These are phyloP conservation scores for Aspergillus tamarii DNA, from an alignment of 2,329 filamentous ascomycete species.

Conservation along the genomic window DNA sequence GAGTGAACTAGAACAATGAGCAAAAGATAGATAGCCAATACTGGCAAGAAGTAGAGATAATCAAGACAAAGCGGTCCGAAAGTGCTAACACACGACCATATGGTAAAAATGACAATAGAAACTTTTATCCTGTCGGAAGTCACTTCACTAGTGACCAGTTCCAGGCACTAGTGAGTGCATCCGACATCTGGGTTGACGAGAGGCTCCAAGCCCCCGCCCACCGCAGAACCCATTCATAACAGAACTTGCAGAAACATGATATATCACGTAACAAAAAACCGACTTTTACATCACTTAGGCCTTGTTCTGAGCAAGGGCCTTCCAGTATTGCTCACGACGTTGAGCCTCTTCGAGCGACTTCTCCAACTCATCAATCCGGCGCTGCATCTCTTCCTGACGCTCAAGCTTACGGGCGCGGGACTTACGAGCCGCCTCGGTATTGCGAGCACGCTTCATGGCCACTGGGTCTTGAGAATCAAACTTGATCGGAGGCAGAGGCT, in stretches of 20 bases:
- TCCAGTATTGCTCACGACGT: constrained; percentile 43
- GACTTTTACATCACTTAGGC: constrained; percentile 24
- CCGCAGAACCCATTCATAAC: constrained; percentile 29
- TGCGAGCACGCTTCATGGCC: constrained; percentile 92
- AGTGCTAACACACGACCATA: constrained; percentile 1
- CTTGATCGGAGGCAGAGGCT: constrained; percentile 77
- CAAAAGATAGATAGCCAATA: background rate
- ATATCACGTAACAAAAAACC: constrained; percentile 20
- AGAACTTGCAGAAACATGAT: constrained; percentile 21
- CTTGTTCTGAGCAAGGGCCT: constrained; percentile 32
- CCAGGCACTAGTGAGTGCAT: constrained; percentile 27
- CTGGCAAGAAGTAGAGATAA: constrained; percentile 1
- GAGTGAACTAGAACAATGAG: background rate
- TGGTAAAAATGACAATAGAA: constrained; percentile 23
- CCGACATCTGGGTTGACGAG: constrained; percentile 28
- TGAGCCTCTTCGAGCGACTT: constrained; percentile 43
- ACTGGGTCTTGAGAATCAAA: constrained; percentile 73
- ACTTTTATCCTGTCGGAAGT: constrained; percentile 34
- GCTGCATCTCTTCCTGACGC: constrained; percentile 74
- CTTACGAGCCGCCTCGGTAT: constrained; percentile 91
- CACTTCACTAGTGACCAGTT: constrained; percentile 20
- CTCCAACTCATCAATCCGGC: constrained; percentile 70
- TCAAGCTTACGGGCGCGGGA: constrained; percentile 84
- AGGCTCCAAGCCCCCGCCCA: constrained; percentile 43
- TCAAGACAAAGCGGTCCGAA: background rate